Evolutionary conservation across 2,329 filamentous ascomycete genomes (phyloP), one percentile per base, ranked within the genome.

Genomic region (Penicillium sp.): DNA sequence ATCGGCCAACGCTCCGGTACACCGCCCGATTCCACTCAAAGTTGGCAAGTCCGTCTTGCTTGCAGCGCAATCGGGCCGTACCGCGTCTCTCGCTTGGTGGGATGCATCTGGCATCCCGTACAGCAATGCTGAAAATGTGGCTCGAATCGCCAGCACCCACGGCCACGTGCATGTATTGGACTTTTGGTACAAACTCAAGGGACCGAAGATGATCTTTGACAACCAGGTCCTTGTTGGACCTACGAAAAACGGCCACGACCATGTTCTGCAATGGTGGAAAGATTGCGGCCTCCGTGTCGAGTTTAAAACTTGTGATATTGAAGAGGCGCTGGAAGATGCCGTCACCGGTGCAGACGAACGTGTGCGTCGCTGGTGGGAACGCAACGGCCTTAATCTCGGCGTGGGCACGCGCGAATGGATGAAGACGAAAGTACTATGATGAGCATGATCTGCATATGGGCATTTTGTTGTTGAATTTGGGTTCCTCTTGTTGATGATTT

Each of bases 241-340:
- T 0, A 96, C 90, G 1, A 88, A 90, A 60, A 87, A 91, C 64
- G 88, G 89, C 4, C 86, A 94, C 65, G 81, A 90, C 3, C 77
- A 82, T 33, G 89, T 95, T 24, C 73, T 97, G 6, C 88, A 95
- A 65, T 96, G 91, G 91, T 96, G 91, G 90, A 86, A 87, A 62
- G 77, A 77, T 29, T 75, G 71, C 33, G 82, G 83, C 0, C 77
- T 90, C 57, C 79, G 81, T 45, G 90, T 96, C 26, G 89, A 95
- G 67, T 96, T 95, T 69, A 90, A 91, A 67, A 95, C 89, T 1
- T 95, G 90, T 67, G 90, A 95, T 67, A 93, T 97, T 52, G 90
- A 96, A 66, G 91, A 96, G 70, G 90, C 90, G 0, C 76, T 96
- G 35, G 90, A 96, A 66, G 90, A 95, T 65, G 88, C 88, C 2